Conservation (phyloP, 257 asterid species). For the Fraxinus excelsior region DNA sequence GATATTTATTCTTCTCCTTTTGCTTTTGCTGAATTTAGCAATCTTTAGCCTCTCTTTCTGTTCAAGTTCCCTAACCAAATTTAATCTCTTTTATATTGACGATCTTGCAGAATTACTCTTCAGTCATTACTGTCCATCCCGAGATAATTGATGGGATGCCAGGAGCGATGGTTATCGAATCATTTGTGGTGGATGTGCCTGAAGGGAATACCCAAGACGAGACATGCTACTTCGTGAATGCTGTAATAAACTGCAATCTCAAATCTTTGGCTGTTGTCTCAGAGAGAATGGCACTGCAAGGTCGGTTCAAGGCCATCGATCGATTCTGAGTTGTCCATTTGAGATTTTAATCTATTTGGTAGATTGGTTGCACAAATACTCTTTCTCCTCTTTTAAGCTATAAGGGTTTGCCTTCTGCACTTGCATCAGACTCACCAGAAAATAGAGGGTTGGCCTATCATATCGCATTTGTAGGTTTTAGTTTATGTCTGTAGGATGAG, state of each 20-base stretch:
- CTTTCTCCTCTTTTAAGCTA: background rate
- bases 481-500: background rate
- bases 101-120: conserved; percentile 74
- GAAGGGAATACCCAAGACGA: conserved; percentile 82
- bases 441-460: background rate
- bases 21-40: background rate
- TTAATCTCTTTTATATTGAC: background rate
- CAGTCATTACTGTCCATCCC: conserved; percentile 67
- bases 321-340: background rate
- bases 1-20: background rate
- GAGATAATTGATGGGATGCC: conserved; percentile 58
- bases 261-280: conserved; percentile 78
- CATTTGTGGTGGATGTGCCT: conserved; percentile 84
- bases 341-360: background rate
- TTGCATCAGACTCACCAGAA: background rate
- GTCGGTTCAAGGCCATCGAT: background rate
- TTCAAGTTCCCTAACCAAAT: background rate
- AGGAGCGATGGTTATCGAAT: conserved; percentile 69
- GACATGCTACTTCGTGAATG: conserved; percentile 82
- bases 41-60: background rate
- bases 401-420: background rate
- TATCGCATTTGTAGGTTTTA: background rate
- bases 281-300: conserved; percentile 71
- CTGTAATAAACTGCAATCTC: conserved; percentile 80
- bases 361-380: background rate